A percentile compares a stretch with the other conserved stretches of the same genome.
phyloP scores from a whole-genome alignment of 768 basidiomycete species.

The Tulasnella calospora region DNA sequence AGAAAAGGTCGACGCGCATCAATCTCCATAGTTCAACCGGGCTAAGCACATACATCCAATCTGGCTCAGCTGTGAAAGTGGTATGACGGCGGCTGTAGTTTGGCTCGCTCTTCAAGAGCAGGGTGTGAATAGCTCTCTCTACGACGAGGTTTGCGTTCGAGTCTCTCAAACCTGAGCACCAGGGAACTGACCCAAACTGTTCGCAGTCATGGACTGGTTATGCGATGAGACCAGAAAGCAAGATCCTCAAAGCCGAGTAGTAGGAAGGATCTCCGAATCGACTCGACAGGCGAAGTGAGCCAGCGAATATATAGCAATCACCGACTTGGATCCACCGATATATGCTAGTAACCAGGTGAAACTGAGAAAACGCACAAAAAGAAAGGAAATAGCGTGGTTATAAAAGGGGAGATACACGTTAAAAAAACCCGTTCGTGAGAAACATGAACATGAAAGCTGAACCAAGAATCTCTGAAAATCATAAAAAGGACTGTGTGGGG shows the following conservation, averaged over 20 bases:
- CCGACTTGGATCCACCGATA: background rate
- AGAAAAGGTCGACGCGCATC: no score
- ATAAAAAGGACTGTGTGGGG: background rate
- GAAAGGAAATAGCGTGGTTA: background rate
- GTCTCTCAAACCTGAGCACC: no score
- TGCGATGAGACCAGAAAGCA: conserved; percentile 40
- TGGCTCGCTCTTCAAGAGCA: conserved; percentile 84
- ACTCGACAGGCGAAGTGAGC: no score
- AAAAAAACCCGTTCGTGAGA: background rate
- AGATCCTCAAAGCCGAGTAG: no score
- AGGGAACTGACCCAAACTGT: background rate
- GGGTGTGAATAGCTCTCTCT: conserved; percentile 54
- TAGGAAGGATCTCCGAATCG: no score
- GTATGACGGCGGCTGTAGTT: conserved; percentile 94
- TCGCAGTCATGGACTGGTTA: conserved; percentile 88
- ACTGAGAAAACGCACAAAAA: background rate
- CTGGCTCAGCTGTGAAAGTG: conserved; percentile 90
- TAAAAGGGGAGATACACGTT: background rate
- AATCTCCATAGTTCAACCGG: no score
- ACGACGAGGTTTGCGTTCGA: conserved; percentile 71
- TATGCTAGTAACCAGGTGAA: background rate
- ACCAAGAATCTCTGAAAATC: background rate
- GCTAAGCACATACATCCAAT: no score
- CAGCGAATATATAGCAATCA: background rate
- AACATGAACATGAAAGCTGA: background rate